Evolutionary conservation across 805 yeast species (phyloP), one percentile per base, ranked within the genome.

Genomic region (Helenozyma baotianmanensis): DNA sequence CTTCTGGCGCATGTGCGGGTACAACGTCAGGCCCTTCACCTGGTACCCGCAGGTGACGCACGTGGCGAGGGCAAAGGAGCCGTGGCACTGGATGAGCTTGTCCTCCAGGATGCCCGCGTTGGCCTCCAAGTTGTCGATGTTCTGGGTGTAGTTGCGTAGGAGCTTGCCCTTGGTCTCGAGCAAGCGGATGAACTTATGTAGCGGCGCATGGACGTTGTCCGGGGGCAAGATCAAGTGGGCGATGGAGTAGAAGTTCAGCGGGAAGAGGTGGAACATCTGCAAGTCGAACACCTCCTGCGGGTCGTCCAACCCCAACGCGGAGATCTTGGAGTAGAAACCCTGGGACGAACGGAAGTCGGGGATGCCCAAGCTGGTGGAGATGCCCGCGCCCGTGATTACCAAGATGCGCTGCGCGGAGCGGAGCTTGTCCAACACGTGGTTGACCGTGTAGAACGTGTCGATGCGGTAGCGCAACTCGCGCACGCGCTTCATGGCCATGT

Each of bases 381-480:
- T 86, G 15, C 97, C 97, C 0, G 97, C 97, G 11, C 97, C 97
- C 0, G 96, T 85, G 14, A 88, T 55, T 0, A 88, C 88, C 38
- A 89, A 50, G 9, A 88, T 70, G 25, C 76, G 80, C 27, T 42
- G 39, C 16, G 54, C 45, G 8, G 27, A 15, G n/a, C 21, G 18
- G 21, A 58, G 38, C 17, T 47, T 47, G 2, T 62, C 64, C 2
- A 75, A 56, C 2, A 82, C 76, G 39, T 79, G 76, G 9, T 78
- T 82, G 2, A 85, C 47, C 0, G 81, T 74, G 33, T 66, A 58
- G 43, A 82, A 75, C 33, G 65, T 56, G 2, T 71, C 66, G 15
- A 82, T 48, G 40, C 83, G 62, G 2, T 73, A 60, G 38, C 94
- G 70, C 29, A 77, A 70, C 25, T 64, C 55, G 18, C 73, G 50